Base-by-base conservation (phyloP, 345 rosid species). In the Mercurialis annua region DNA sequence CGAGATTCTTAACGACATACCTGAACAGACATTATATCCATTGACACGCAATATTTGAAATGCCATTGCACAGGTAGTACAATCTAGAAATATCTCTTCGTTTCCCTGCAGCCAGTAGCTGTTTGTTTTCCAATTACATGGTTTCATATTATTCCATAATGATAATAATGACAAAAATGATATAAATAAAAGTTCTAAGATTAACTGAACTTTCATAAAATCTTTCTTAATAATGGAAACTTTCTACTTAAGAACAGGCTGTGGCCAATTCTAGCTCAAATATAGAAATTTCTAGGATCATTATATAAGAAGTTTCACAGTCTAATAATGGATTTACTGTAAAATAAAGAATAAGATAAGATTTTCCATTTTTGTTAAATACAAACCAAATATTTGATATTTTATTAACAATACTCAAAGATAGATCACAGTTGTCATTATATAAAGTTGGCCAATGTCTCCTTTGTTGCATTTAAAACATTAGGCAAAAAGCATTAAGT, bases 101-200 rank as follows among this genome's bases (percentile, higher is more conserved):
- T 84, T 86, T 23, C 87, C 90, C 76, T 78, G 85, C 73, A 77
- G 72, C 97, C 97, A 91, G 71, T 67, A 83, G 70, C 97, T 94
- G 83, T 70, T 74, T 64, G 68, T 57, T 60, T 24, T 64, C 64
- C 58, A 75, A 71, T 21, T 61, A 57, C 62, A 80, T 69, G 63
- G 36, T 70, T 61, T 65, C 20, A 36, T 21, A 48, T 10, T 21
- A 14, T 44, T n/a, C n/a, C n/a, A n/a, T n/a, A n/a, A n/a, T n/a
- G n/a, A n/a, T n/a, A n/a, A n/a, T n/a, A n/a, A n/a, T n/a, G n/a
- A 27, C 40, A 40, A 42, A 40, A 24, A 40, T 4, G 40, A 40
- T 7, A 9, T 7, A 40, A 40, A 7, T 9, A 1, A 40, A 2
- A 14, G 10, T 40, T 6, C 33, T 3, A 4, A 23, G 23, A 38